Evolutionary conservation across 139 green algal species (phyloP).

Genomic region (Picochlorum sp.): DNA sequence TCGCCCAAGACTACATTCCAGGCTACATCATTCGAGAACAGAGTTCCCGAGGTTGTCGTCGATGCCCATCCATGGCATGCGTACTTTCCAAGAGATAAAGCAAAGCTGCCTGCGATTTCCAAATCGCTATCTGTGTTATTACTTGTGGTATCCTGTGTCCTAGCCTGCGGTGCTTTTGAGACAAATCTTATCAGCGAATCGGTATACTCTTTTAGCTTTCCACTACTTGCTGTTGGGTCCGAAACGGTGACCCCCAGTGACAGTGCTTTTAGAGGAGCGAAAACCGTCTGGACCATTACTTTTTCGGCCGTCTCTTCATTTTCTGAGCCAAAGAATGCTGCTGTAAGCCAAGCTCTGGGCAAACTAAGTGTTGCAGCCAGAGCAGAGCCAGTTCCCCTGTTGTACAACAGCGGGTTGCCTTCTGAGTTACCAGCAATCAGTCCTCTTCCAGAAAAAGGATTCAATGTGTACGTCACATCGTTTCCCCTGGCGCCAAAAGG

Average conservation of each 20-base stretch:
- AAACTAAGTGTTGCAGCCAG: neutral
- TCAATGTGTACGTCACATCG: slow-evolving; percentile 24
- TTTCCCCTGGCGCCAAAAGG: slow-evolving; percentile 24
- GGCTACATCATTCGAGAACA: too few relatives aligned
- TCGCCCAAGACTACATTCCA: too few relatives aligned
- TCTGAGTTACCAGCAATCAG: neutral
- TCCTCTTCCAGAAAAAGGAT: slow-evolving; percentile 19
- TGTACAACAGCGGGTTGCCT: neutral
- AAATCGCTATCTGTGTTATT: too few relatives aligned
- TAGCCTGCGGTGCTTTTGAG: too few relatives aligned
- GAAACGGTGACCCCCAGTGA: neutral
- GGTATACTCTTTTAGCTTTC: neutral
- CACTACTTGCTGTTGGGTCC: neutral
- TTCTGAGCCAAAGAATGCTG: neutral
- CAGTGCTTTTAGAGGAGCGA: neutral
- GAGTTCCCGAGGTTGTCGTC: too few relatives aligned
- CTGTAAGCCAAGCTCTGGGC: neutral
- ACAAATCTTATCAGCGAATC: too few relatives aligned
- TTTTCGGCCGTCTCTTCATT: neutral
- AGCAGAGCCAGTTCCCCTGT: neutral
- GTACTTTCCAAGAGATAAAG: too few relatives aligned
- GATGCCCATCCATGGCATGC: too few relatives aligned
- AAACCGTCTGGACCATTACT: neutral
- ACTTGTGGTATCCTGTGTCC: too few relatives aligned
- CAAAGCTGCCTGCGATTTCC: too few relatives aligned